Evolutionary conservation across 306 rosid genomes (phyloP).

Genomic region (Glycine tomentella): DNA sequence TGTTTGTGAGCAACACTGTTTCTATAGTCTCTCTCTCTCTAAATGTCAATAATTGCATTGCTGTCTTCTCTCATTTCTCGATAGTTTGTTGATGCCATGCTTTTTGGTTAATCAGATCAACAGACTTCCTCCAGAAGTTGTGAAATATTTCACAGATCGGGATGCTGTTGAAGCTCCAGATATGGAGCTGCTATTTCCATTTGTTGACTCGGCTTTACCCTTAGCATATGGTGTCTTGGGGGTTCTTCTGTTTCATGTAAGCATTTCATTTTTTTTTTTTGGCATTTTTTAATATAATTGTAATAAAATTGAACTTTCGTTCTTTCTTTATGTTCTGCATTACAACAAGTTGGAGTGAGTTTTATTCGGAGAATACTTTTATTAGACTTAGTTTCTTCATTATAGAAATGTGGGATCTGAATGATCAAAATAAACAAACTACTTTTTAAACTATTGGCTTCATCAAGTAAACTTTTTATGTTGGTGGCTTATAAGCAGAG

Average conservation of each 20-base stretch:
- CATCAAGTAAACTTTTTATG: conserved; percentile 13
- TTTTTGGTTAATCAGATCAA: conserved; percentile 71
- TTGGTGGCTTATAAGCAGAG: conserved; percentile 2
- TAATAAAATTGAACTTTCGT: conserved; percentile 6
- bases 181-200: conserved; percentile 85
- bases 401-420: conserved; percentile 27
- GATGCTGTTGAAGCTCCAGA: conserved; percentile 86
- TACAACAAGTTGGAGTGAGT: conserved; percentile 15
- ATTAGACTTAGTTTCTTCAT: conserved; percentile 16
- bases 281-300: conserved; percentile 32
- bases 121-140: conserved; percentile 87
- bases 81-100: conserved; percentile 46
- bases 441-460: conserved; percentile 18
- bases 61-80: conserved; percentile 39
- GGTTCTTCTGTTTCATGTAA: conserved; percentile 87
- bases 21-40: conserved; percentile 3
- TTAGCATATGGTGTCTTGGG: conserved; percentile 95
- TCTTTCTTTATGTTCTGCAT: not conserved
- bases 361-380: conserved; percentile 33
- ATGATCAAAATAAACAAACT: conserved; percentile 20
- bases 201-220: conserved; percentile 89
- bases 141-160: conserved; percentile 94
- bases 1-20: conserved; percentile 31
- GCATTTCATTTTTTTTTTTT: conserved; percentile 47
- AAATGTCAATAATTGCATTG: conserved; percentile 34